Conservation (phyloP, 139 green algal species). For the Micractinium sp. region DNA sequence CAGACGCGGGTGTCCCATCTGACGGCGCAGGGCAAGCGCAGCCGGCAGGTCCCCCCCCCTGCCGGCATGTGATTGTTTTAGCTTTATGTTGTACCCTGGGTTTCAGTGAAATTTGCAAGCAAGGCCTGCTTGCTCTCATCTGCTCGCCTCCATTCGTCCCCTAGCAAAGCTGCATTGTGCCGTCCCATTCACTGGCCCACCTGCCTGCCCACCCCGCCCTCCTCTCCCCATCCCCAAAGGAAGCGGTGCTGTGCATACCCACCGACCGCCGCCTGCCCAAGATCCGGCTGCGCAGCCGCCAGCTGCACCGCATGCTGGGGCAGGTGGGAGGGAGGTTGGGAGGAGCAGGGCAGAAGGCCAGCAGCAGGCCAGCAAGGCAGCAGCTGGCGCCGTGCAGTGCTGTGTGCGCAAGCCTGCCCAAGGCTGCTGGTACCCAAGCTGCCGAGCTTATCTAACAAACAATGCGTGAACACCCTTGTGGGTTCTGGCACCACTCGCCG, state of each 20-base stretch:
- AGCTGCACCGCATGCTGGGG: conserved; percentile 71
- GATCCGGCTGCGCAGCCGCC: conserved; percentile 84
- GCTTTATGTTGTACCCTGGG: no score
- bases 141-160: no score
- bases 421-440: no score
- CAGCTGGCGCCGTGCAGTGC: no score
- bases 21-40: neutral
- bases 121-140: no score
- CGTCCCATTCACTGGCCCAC: neutral
- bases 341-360: neutral
- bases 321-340: conserved; percentile 54
- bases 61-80: neutral
- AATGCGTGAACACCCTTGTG: no score
- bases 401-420: no score
- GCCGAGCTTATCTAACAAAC: no score
- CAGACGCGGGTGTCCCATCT: neutral
- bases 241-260: conserved; percentile 75
- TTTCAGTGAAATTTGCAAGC: no score
- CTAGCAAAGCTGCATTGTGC: no score
- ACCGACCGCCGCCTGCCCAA: conserved; percentile 79
- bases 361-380: no score
- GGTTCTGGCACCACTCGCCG: no score
- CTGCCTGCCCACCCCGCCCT: neutral
- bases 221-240: neutral
- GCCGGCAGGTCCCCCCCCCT: neutral